These are phyloP conservation scores for Ogataea haglerorum DNA, from an alignment of 805 yeast genomes.

Conservation along the genomic window DNA sequence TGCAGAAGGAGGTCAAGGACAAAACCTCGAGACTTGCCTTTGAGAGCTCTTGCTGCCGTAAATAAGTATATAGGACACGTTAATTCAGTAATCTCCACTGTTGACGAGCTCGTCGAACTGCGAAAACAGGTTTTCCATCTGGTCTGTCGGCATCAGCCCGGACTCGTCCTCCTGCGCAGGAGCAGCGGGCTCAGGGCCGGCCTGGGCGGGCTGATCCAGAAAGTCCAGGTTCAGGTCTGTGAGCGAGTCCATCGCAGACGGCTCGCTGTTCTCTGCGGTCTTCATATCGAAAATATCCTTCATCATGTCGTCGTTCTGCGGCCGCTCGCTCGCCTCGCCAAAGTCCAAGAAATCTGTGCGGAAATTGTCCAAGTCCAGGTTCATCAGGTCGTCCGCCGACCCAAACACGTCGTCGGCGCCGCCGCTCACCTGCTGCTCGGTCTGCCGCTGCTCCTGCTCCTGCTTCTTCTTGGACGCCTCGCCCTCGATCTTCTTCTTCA, in stretches of 20 bases:
- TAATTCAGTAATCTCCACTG: slow-evolving; percentile 12
- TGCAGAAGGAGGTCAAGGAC: slow-evolving; percentile 42
- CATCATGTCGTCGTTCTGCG: slow-evolving; percentile 11
- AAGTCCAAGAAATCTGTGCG: slow-evolving; percentile 19
- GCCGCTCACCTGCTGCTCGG: slow-evolving; percentile 14
- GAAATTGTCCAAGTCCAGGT: slow-evolving; percentile 29
- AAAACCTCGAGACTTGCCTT: slow-evolving; percentile 52
- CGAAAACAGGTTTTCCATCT: slow-evolving; percentile 32
- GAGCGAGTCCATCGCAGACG: slow-evolving; percentile 15
- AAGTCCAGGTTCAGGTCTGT: slow-evolving; percentile 29
- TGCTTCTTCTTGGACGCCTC: slow-evolving; percentile 17
- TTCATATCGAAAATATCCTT: slow-evolving; percentile 10
- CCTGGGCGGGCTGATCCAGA: slow-evolving; percentile 16
- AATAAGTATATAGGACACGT: slow-evolving; percentile 3
- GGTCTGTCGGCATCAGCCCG: slow-evolving; percentile 28
- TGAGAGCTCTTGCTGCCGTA: slow-evolving; percentile 29
- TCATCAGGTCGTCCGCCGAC: slow-evolving; percentile 25
- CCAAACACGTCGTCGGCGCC: slow-evolving; percentile 8
- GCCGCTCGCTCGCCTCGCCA: slow-evolving; percentile 7
- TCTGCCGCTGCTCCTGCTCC: slow-evolving; percentile 16
- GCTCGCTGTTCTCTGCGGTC: background rate
- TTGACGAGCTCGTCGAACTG: slow-evolving; percentile 33
- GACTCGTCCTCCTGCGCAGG: slow-evolving; percentile 11
- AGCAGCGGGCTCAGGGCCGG: slow-evolving; percentile 1
- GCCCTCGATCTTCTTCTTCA: slow-evolving; percentile 22